These are phyloP conservation scores for Osmanthus fragrans DNA, from an alignment of 257 asterid species.

Conservation along the genomic window DNA sequence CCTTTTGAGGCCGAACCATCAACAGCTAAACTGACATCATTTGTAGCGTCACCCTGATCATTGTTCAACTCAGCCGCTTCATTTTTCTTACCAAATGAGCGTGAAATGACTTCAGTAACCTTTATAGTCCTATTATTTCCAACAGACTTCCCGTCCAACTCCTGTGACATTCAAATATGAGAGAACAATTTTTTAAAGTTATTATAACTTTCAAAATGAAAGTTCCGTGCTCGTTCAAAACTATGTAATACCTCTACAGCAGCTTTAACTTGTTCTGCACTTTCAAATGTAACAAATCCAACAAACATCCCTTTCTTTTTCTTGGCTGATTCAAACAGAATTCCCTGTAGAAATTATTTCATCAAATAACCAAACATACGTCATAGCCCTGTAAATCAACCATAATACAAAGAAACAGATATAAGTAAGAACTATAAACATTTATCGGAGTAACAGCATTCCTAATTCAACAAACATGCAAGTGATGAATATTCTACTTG, in stretches of 20 bases:
- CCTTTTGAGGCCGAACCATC: slow-evolving; percentile 43
- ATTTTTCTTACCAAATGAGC: slow-evolving; percentile 68
- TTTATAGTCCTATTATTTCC: slow-evolving; percentile 77
- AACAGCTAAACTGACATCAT: slow-evolving; percentile 33
- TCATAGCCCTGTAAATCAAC: slow-evolving; percentile 16
- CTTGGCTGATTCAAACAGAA: slow-evolving; percentile 75
- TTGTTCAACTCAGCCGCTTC: slow-evolving; percentile 24
- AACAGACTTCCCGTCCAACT: slow-evolving; percentile 62
- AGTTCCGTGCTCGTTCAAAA: not conserved
- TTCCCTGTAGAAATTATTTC: slow-evolving; percentile 48
- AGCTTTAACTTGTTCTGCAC: slow-evolving; percentile 50
- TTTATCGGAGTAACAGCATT: not conserved
- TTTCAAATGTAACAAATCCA: slow-evolving; percentile 83
- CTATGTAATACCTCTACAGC: slow-evolving; percentile 56
- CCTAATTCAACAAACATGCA: not conserved
- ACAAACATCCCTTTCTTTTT: slow-evolving; percentile 93
- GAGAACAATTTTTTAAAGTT: slow-evolving; percentile 13
- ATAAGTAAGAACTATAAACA: not conserved
- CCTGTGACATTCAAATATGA: slow-evolving; percentile 52
- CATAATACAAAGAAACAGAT: not conserved
- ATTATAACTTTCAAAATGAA: slow-evolving; percentile 1
- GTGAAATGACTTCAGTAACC: slow-evolving; percentile 68
- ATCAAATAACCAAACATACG: slow-evolving; percentile 13
- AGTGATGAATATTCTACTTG: not conserved
- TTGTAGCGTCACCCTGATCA: slow-evolving; percentile 40